Percentiles rank a stretch among this genome's conserved stretches.
phyloP scores from a whole-genome alignment of 805 yeast species.

The Ogataea polymorpha region DNA sequence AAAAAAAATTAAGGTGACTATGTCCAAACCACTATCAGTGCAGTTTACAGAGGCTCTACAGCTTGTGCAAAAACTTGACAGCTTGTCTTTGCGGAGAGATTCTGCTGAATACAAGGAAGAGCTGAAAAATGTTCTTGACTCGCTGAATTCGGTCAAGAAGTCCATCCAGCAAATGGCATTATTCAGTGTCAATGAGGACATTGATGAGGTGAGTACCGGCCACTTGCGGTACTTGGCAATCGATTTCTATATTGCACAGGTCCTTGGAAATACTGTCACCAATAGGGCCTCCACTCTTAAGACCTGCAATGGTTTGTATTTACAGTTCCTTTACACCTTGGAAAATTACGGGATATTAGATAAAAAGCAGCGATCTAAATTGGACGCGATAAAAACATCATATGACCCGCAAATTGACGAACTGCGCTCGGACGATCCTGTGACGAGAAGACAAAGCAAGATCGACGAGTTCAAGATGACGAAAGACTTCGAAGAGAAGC shows the following conservation, averaged over 20 bases:
- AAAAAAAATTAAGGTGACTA: background rate
- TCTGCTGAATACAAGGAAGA: constrained; percentile 18
- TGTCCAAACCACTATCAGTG: constrained; percentile 19
- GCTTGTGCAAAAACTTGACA: constrained; percentile 10
- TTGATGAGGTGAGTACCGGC: constrained; percentile 65
- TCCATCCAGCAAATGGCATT: constrained; percentile 48
- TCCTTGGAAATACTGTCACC: constrained; percentile 31
- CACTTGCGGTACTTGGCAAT: constrained; percentile 59
- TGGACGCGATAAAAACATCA: constrained; percentile 39
- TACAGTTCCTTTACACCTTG: constrained; percentile 45
- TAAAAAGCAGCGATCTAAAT: constrained; percentile 34
- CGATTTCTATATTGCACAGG: constrained; percentile 55
- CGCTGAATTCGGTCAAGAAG: constrained; percentile 21
- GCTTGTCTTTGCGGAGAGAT: constrained; percentile 20
- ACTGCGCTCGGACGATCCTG: constrained; percentile 36
- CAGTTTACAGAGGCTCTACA: constrained; percentile 14
- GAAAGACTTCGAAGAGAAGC: constrained; percentile 45
- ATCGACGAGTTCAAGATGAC: constrained; percentile 65
- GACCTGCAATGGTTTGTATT: constrained; percentile 41
- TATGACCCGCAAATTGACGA: constrained; percentile 43
- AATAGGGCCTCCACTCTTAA: constrained; percentile 35
- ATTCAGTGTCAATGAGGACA: constrained; percentile 67
- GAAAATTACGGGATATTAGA: constrained; percentile 43
- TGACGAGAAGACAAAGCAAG: constrained; percentile 60
- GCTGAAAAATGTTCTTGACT: constrained; percentile 8